Evolutionary conservation across 1,284 basidiomycete species (phyloP), one percentile per base, ranked within the genome.

Genomic region (Amylostereum chailletii): DNA sequence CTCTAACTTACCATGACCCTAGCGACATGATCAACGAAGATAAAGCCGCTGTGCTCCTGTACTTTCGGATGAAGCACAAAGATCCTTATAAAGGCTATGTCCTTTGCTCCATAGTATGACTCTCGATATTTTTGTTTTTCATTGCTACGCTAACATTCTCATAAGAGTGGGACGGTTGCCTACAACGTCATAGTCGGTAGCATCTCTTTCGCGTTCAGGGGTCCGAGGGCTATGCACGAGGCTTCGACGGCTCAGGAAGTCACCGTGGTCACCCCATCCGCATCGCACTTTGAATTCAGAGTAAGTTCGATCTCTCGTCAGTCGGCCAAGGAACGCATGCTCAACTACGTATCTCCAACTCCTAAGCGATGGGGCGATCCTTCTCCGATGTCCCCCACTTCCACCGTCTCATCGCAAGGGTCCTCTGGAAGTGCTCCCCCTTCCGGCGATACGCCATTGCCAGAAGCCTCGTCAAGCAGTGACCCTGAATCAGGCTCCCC

Each of bases 161-260:
- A 51, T n/a, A 38, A 71, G 66, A 71, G 64, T 42, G 63, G 82
- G 51, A 86, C 83, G 2, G 81, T 88, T 11, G 83, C 83, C 42
- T 77, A 85, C 58, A 83, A 85, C 55, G 81, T 85, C 9, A 66
- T 86, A 34, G 83, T 87, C 27, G 85, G 78, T 32, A 83, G 83
- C 55, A 80, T 88, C 31, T 86, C 86, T 1, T 84, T 82, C 58
- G 85, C 84, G 6, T 74, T 75, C 36, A 80, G 82, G 5, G 79
- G 81, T 2, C 76, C 78, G 10, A 84, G 85, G 59, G 79, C 83
- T 1, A 72, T 88, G 59, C 83, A 86, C 57, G 86, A 81, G 56
- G 82, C 81, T 6, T 86, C 85, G 5, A 88, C 86, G 0, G 85
- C 85, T 0, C 83, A 86, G 62, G 85, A 88, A 65, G 78, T 88